Percentiles rank a stretch among this genome's conserved stretches.
phyloP scores from a whole-genome alignment of 1,284 basidiomycete genomes.

The Trametes versicolor region DNA sequence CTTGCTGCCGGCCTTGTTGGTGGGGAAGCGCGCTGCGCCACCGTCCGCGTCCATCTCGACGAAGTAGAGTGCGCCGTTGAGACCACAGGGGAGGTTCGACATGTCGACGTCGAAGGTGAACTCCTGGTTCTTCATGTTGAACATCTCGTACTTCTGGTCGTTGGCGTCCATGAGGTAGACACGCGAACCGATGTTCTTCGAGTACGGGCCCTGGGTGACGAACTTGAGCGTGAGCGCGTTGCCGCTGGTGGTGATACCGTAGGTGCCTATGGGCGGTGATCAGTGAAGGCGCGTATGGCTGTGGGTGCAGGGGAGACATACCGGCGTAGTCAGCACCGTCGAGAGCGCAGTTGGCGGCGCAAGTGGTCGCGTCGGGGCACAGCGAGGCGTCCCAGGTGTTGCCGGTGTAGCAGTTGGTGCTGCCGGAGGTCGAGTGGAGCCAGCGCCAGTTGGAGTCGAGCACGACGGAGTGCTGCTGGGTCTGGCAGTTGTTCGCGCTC shows the following conservation, averaged over 20 bases:
- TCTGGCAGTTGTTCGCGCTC: conserved; percentile 31
- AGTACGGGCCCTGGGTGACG: conserved; percentile 42
- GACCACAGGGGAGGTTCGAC: conserved; percentile 51
- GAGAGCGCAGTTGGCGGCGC: conserved; percentile 61
- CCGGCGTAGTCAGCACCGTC: conserved; percentile 66
- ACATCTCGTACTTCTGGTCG: conserved; percentile 57
- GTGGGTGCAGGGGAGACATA: conserved; percentile 25
- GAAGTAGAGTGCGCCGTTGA: conserved; percentile 53
- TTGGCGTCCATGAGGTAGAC: conserved; percentile 53
- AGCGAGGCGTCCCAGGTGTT: conserved; percentile 48
- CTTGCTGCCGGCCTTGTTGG: conserved; percentile 65
- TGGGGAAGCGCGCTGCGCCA: conserved; percentile 56
- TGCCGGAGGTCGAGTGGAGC: conserved; percentile 45
- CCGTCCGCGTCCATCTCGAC: conserved; percentile 62
- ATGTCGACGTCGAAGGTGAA: conserved; percentile 67
- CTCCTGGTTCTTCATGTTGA: conserved; percentile 62
- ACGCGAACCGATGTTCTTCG: conserved; percentile 51
- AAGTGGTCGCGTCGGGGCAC: conserved; percentile 49
- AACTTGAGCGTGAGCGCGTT: conserved; percentile 51
- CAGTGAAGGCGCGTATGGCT: not conserved
- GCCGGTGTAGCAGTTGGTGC: conserved; percentile 51
- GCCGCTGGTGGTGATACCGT: conserved; percentile 51
- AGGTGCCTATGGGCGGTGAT: conserved; percentile 42
- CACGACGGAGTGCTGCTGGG: conserved; percentile 40
- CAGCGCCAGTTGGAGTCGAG: conserved; percentile 53